Base-by-base conservation (phyloP, 2,329 filamentous ascomycete genomes). In the Colletotrichum cereale region DNA sequence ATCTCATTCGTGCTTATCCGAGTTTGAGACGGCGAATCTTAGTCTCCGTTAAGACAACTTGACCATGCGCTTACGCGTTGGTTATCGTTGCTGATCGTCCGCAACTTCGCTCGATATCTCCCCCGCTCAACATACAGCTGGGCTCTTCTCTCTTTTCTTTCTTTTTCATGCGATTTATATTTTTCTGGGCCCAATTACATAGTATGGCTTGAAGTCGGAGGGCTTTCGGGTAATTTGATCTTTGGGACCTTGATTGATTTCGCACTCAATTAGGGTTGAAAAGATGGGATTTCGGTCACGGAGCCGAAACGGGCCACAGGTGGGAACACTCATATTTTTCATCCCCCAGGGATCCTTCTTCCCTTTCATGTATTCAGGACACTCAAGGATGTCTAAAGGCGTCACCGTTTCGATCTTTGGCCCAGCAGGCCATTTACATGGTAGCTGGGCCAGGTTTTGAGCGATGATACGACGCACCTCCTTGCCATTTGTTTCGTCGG, bases 381-480 rank as follows among this genome's bases (percentile, higher is more conserved):
- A 24, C 34, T 52, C 10, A 5, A 21, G 34, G 24, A 31, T 31
- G 40, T 40, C 31, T 50, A 38, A n/a, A 16, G 42, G 44, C 5
- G 26, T 52, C 24, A 40, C 38, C 47, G 31, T 29, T 38, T 4
- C 14, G 24, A 26, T 42, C 6, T 36, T 24, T 26, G 29, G 47
- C 12, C n/a, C 31, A 26, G 21, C 29, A 36, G 16, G n/a, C 38
- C n/a, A 48, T 55, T n/a, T 47, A 16, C 5, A 40, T 16, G 31
- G 42, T 48, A 24, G 38, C 55, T 55, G 55, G 63, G 38, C 21
- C 38, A 6, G 29, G 21, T 10, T n/a, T 38, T 48, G 48, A 31
- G 55, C 31, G 16, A 26, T n/a, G 26, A 44, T 50, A 62, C 47
- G 40, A 58, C 26, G 42, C 56, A 42, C 34, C 44, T 62, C 18